Evolutionary conservation across 345 rosid genomes (phyloP).

Genomic region (Salix exigua): DNA sequence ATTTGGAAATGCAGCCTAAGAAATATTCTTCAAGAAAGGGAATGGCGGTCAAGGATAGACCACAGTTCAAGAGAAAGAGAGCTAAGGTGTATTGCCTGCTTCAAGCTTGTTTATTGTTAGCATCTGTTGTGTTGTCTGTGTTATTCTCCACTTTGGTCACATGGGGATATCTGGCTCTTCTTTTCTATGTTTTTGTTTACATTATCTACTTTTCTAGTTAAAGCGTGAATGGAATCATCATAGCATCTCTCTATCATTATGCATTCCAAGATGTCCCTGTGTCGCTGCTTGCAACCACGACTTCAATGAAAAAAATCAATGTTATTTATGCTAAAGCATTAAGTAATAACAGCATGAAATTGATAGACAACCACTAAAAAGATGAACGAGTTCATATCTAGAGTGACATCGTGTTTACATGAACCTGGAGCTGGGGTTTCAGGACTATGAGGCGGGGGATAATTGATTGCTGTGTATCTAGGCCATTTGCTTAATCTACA

Average conservation of each 20-base stretch:
- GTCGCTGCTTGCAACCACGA: neutral
- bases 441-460: too few species aligned
- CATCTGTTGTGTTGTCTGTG: neutral
- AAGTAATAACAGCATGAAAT: neutral
- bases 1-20: slow-evolving; percentile 21
- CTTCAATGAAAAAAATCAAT: neutral
- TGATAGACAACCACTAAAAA: neutral
- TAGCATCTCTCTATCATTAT: neutral
- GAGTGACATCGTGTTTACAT: too few species aligned
- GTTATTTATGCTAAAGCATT: neutral
- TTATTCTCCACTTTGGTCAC: neutral
- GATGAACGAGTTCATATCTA: too few species aligned
- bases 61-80: slow-evolving; percentile 74
- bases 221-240: neutral
- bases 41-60: slow-evolving; percentile 48
- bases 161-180: neutral
- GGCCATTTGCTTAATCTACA: too few species aligned
- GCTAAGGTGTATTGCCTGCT: slow-evolving; percentile 50
- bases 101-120: neutral
- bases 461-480: too few species aligned
- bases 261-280: neutral
- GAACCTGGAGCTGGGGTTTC: too few species aligned
- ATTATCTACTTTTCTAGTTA: neutral
- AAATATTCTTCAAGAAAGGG: slow-evolving; percentile 29
- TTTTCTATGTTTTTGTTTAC: neutral